A percentile compares a stretch with the other conserved stretches of the same genome.
These are phyloP conservation scores for Melanopsichium pennsylvanicum DNA, from an alignment of 1,284 basidiomycete genomes.

Conservation along the genomic window DNA sequence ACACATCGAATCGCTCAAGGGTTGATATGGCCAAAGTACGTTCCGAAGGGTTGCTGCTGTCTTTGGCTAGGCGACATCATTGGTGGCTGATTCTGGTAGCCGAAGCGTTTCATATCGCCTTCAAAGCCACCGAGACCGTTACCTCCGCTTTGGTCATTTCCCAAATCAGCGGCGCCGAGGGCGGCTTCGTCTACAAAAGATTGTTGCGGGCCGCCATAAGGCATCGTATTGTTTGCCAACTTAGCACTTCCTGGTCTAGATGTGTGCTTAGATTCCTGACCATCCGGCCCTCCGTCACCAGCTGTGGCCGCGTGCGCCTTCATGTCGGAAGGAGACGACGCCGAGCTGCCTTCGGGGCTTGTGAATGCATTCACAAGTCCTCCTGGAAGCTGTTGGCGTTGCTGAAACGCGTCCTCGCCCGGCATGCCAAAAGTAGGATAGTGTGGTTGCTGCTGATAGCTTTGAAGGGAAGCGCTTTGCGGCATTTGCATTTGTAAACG, in stretches of 20 bases:
- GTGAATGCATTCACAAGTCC: constrained; percentile 36
- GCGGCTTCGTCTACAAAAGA: constrained; percentile 8
- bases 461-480: constrained; percentile 1
- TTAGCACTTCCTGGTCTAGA: constrained; percentile 27
- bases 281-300: too few species aligned
- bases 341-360: constrained; percentile 17
- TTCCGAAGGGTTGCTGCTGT: constrained; percentile 14
- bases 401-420: constrained; percentile 18
- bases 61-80: constrained; percentile 20
- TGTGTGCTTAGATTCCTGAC: too few species aligned
- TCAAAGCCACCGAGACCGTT: constrained; percentile 6
- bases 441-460: constrained; percentile 15
- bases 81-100: constrained; percentile 8
- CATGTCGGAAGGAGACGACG: constrained; percentile 21
- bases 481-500: constrained; percentile 6
- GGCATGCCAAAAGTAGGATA: constrained; percentile 17
- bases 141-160: constrained; percentile 4
- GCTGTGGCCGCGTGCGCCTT: constrained; percentile 5
- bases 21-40: constrained; percentile 27
- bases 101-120: constrained; percentile 15
- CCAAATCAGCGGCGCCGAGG: not conserved
- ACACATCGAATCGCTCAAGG: too few species aligned
- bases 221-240: constrained; percentile 3
- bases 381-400: constrained; percentile 26
- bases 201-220: constrained; percentile 22